A percentile compares a stretch with the other conserved stretches of the same genome.
phyloP scores from a whole-genome alignment of 192 early-diverging fungal species.

The Entomortierella lignicola region DNA sequence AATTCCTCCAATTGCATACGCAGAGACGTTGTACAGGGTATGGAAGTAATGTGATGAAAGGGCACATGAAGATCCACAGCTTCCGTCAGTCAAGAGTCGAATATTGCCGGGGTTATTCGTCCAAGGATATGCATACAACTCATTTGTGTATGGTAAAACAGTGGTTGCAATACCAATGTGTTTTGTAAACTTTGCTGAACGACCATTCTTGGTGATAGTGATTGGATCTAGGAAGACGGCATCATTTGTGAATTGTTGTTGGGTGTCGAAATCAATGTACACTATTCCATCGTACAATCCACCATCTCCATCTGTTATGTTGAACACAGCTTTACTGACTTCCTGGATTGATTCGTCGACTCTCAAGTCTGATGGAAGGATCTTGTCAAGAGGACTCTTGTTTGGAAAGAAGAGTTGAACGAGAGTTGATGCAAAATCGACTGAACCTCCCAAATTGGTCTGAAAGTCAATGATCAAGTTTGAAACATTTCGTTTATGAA shows the following conservation, averaged over 20 bases:
- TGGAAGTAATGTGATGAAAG: background rate
- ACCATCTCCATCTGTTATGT: no score
- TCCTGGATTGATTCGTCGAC: no score
- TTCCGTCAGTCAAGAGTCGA: slow-evolving; percentile 6
- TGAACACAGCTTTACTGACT: no score
- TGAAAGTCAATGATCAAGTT: slow-evolving; percentile 9
- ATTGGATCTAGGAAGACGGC: no score
- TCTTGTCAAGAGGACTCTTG: no score
- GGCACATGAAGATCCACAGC: slow-evolving; percentile 2
- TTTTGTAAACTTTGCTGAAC: background rate
- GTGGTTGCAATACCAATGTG: background rate
- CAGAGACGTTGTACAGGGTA: background rate
- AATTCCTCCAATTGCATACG: background rate
- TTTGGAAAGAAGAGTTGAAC: slow-evolving; percentile 7
- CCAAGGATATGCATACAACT: background rate
- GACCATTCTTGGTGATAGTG: no score
- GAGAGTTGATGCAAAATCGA: background rate
- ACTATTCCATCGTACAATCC: no score
- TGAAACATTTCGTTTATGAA: background rate
- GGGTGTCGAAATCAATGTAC: no score
- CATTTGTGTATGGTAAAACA: background rate
- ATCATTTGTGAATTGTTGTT: no score
- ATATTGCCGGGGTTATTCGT: background rate
- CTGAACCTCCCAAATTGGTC: slow-evolving; percentile 2
- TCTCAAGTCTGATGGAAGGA: no score